Evolutionary conservation across 1,284 basidiomycete species (phyloP).

Genomic region (Phaffia rhodozyma): DNA sequence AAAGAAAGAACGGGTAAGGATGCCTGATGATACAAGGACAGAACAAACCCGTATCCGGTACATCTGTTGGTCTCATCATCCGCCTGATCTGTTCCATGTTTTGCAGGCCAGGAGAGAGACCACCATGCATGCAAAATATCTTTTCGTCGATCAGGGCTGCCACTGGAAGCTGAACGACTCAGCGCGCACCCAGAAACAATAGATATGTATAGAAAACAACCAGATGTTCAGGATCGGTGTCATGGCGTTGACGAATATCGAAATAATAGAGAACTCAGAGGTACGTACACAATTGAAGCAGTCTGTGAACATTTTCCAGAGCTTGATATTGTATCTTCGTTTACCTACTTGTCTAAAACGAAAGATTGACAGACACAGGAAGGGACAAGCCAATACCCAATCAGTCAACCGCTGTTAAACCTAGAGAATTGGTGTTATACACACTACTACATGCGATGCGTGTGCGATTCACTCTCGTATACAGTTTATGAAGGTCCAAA

Average conservation of each 20-base stretch:
- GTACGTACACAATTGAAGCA: slow-evolving; percentile 68
- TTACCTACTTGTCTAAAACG: slow-evolving; percentile 50
- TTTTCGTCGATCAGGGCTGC: slow-evolving; percentile 95
- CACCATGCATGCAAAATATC: slow-evolving; percentile 66
- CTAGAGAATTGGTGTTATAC: no score
- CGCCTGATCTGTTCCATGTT: slow-evolving; percentile 41
- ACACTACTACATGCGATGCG: no score
- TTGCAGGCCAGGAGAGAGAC: slow-evolving; percentile 39
- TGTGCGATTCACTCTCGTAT: slow-evolving; percentile 88
- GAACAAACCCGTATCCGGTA: slow-evolving; percentile 36
- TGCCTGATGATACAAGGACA: not conserved
- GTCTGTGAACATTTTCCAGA: slow-evolving; percentile 96
- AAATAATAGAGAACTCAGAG: not conserved
- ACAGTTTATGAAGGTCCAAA: slow-evolving; percentile 57
- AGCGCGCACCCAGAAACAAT: not conserved
- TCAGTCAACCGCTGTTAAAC: no score
- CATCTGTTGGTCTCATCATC: slow-evolving; percentile 41
- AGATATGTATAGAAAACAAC: not conserved
- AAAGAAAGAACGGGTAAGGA: not conserved
- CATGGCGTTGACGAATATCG: no score
- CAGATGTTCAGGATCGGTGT: not conserved
- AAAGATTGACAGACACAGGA: not conserved
- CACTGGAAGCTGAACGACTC: slow-evolving; percentile 90
- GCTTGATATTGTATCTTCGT: slow-evolving; percentile 93
- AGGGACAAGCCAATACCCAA: not conserved